Percentiles rank a stretch among this genome's conserved stretches.
These are phyloP conservation scores for Petunia hybrid DNA, from an alignment of 305 asterid genomes.

Conservation along the genomic window DNA sequence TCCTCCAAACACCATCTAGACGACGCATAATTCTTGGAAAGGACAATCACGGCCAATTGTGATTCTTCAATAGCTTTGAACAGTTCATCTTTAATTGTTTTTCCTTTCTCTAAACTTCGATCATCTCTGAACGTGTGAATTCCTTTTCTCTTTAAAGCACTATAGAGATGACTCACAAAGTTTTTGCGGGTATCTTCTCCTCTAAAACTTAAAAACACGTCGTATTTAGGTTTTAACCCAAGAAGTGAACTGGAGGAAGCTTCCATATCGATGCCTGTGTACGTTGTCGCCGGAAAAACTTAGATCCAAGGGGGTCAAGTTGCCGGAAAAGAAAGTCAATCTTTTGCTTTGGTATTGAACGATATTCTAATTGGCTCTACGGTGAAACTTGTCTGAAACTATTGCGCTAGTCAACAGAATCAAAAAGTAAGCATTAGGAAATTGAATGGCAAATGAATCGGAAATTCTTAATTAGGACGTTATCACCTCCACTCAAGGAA, in stretches of 20 bases:
- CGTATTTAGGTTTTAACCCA: neutral
- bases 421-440: neutral
- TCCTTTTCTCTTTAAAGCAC: neutral
- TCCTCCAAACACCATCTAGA: constrained; percentile 33
- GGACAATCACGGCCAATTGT: constrained; percentile 3
- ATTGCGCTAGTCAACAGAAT: neutral
- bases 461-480: too few relatives aligned
- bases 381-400: neutral
- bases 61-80: constrained; percentile 4
- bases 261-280: neutral
- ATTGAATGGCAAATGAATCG: neutral
- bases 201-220: constrained; percentile 27
- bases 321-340: neutral
- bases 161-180: constrained; percentile 22
- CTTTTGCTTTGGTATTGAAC: too few relatives aligned
- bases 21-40: constrained; percentile 31
- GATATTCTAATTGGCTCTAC: neutral
- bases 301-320: neutral
- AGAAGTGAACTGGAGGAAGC: neutral
- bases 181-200: constrained; percentile 29
- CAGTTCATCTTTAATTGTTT: neutral
- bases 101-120: constrained; percentile 3
- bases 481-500: too few relatives aligned
- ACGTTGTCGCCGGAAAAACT: neutral
- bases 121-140: constrained; percentile 33